phyloP scores from a whole-genome alignment of 2,329 filamentous ascomycete genomes.

The Colletotrichum camelliae region DNA sequence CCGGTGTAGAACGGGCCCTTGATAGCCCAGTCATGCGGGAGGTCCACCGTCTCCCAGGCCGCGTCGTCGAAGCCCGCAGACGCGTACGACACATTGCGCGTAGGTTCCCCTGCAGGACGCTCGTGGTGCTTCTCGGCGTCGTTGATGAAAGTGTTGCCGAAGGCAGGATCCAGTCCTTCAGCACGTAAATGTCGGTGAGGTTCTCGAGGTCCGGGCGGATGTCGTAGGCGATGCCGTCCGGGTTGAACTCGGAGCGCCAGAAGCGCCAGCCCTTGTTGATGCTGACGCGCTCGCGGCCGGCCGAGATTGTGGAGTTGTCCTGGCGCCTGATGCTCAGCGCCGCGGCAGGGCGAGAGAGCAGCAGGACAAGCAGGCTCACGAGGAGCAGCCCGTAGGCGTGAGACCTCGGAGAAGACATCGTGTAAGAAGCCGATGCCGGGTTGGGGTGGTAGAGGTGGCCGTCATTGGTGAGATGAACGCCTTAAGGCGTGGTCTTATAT shows the following conservation, averaged over 20 bases:
- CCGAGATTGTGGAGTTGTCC: not conserved
- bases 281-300: slow-evolving; percentile 31
- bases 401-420: not conserved
- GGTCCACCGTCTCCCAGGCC: slow-evolving; percentile 43
- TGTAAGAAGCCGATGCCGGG: not conserved
- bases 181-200: slow-evolving; percentile 14
- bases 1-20: slow-evolving; percentile 47
- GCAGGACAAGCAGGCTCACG: not conserved
- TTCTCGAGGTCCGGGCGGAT: slow-evolving; percentile 25
- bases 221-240: slow-evolving; percentile 37
- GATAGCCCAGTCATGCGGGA: slow-evolving; percentile 58
- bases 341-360: not conserved
- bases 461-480: not conserved
- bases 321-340: not conserved
- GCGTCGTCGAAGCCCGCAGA: slow-evolving; percentile 42
- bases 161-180: slow-evolving; percentile 48
- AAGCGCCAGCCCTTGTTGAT: slow-evolving; percentile 45
- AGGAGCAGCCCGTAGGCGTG: not conserved
- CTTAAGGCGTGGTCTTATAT: not conserved
- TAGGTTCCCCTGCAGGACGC: slow-evolving; percentile 33
- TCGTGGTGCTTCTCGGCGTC: slow-evolving; percentile 32
- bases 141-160: slow-evolving; percentile 45
- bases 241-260: slow-evolving; percentile 36
- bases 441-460: not conserved
- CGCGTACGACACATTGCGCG: slow-evolving; percentile 34